phyloP scores from a whole-genome alignment of 225 moss, liverwort and hornwort genomes.

The Thuidium tamariscinum region DNA sequence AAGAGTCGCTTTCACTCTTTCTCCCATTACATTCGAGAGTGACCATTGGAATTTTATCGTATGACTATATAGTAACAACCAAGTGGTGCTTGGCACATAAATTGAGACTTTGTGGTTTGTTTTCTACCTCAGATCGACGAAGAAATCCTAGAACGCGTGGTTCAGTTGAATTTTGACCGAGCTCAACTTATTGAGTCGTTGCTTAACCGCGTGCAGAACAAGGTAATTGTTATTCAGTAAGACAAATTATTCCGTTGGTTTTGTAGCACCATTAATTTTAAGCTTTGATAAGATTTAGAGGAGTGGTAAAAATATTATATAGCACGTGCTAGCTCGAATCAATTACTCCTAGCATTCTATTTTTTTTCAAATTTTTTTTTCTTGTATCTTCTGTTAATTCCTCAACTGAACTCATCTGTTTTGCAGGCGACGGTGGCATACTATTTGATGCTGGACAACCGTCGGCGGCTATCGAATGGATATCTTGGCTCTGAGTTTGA shows the following conservation, averaged over 20 bases:
- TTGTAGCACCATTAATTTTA: background rate
- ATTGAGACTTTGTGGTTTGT: background rate
- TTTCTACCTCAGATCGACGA: conserved; percentile 38
- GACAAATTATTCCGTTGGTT: background rate
- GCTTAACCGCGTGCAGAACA: conserved; percentile 29
- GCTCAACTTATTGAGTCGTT: conserved; percentile 39
- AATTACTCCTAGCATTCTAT: background rate
- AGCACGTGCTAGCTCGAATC: background rate
- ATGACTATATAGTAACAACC: background rate
- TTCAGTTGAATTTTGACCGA: conserved; percentile 35
- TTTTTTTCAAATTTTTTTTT: background rate
- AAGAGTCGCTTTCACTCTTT: background rate
- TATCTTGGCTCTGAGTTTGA: conserved; percentile 48
- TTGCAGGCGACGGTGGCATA: conserved; percentile 57
- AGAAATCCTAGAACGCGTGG: conserved; percentile 27
- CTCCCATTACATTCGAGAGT: background rate
- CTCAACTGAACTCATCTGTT: background rate
- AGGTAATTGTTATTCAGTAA: conserved; percentile 5
- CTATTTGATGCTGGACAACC: conserved; percentile 56
- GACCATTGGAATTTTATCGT: background rate
- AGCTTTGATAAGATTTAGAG: background rate
- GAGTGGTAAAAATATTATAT: background rate
- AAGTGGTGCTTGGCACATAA: background rate
- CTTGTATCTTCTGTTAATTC: background rate
- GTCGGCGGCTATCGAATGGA: conserved; percentile 42